phyloP scores from a whole-genome alignment of 768 basidiomycete species.

The Leccinellum albellum region DNA sequence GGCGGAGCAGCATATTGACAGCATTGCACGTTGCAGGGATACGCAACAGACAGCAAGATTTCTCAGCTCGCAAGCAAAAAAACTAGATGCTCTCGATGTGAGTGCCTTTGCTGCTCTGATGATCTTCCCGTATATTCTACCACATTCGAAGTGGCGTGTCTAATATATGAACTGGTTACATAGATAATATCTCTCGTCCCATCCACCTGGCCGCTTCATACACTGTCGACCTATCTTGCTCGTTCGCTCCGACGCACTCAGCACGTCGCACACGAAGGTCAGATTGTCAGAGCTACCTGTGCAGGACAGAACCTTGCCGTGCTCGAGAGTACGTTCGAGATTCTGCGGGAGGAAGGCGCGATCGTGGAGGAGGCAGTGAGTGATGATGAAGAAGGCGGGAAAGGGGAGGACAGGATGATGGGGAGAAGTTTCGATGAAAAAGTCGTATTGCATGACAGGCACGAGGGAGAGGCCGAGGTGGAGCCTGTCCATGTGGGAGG shows the following conservation, averaged over 20 bases:
- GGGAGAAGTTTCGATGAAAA: slow-evolving; percentile 44
- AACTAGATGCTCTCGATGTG: slow-evolving; percentile 76
- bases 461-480: slow-evolving; percentile 7
- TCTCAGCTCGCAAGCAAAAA: slow-evolving; percentile 75
- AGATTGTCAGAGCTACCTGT: slow-evolving; percentile 74
- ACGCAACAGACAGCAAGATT: slow-evolving; percentile 60
- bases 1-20: neutral
- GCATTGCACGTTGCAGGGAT: slow-evolving; percentile 37
- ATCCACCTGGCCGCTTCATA: slow-evolving; percentile 66
- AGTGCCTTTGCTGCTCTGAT: slow-evolving; percentile 25
- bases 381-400: slow-evolving; percentile 35
- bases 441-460: slow-evolving; percentile 24
- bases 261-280: slow-evolving; percentile 65
- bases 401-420: slow-evolving; percentile 7
- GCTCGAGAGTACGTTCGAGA: slow-evolving; percentile 54
- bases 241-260: slow-evolving; percentile 75
- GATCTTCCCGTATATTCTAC: neutral
- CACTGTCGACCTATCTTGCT: slow-evolving; percentile 71
- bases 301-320: slow-evolving; percentile 78
- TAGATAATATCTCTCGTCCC: slow-evolving; percentile 69
- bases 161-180: neutral
- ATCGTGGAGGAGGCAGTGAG: slow-evolving; percentile 61
- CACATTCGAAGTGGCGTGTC: neutral
- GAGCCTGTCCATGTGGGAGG: slow-evolving; percentile 17
- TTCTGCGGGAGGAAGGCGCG: slow-evolving; percentile 60